Evolutionary conservation across 139 green algal species (phyloP).

Genomic region (Chlorella sp.): DNA sequence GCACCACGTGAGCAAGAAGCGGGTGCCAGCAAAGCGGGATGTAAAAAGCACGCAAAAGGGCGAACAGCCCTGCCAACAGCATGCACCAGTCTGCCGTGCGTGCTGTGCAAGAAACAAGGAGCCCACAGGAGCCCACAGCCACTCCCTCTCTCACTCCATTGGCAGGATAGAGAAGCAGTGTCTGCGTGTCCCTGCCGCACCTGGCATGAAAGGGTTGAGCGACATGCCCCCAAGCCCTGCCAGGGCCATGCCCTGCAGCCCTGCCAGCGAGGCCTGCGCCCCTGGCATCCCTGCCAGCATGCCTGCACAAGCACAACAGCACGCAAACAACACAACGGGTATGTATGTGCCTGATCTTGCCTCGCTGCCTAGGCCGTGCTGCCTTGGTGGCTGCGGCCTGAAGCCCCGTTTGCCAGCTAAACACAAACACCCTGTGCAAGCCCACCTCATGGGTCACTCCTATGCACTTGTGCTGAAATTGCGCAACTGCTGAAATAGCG

Average conservation of each 20-base stretch:
- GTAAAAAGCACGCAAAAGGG: too few relatives aligned
- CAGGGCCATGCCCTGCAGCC: not conserved
- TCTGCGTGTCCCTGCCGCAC: not conserved
- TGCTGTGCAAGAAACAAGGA: not conserved
- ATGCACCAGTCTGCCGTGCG: not conserved
- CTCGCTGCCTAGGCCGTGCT: not conserved
- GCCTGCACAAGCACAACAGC: not conserved
- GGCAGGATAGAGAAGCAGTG: not conserved
- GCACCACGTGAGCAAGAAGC: too few relatives aligned
- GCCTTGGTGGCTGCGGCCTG: not conserved
- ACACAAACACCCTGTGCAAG: not conserved
- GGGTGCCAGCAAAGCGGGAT: too few relatives aligned
- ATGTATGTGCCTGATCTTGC: too few relatives aligned
- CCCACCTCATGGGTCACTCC: not conserved
- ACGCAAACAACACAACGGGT: too few relatives aligned
- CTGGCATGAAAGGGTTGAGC: not conserved
- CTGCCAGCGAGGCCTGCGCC: not conserved
- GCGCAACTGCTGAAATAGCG: not conserved
- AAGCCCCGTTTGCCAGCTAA: not conserved
- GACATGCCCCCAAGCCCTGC: not conserved
- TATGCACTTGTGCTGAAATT: not conserved
- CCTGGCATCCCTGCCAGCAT: not conserved
- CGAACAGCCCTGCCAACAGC: not conserved
- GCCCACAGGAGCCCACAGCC: not conserved
- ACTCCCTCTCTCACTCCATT: not conserved